These are phyloP conservation scores for Penicillium sp. DNA, from an alignment of 2,329 filamentous ascomycete genomes.

Conservation along the genomic window DNA sequence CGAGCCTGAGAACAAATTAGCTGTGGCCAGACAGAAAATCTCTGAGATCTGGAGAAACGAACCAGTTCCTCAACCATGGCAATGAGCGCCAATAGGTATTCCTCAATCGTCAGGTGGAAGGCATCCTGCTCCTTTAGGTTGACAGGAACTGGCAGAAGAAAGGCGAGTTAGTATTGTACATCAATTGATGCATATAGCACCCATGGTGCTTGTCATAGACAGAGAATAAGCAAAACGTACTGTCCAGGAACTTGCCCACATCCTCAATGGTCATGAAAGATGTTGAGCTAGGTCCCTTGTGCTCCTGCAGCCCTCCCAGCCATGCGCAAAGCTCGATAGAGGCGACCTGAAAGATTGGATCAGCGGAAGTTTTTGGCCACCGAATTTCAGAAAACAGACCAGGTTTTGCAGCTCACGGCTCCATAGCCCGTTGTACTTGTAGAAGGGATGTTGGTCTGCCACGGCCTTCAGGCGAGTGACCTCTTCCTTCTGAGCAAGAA, in stretches of 20 bases:
- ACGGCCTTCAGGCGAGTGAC: constrained; percentile 67
- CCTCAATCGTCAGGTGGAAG: constrained; percentile 95
- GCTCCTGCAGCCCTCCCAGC: constrained; percentile 69
- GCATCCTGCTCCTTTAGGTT: constrained; percentile 85
- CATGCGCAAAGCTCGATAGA: constrained; percentile 65
- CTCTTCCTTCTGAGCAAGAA: constrained; percentile 69
- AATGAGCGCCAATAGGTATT: constrained; percentile 88
- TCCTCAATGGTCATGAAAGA: constrained; percentile 84
- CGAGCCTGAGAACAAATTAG: constrained; percentile 54
- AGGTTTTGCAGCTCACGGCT: constrained; percentile 77
- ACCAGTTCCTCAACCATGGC: constrained; percentile 84
- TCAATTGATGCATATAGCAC: background rate
- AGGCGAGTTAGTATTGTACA: background rate
- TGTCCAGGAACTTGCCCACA: constrained; percentile 71
- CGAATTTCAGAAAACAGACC: constrained; percentile 45
- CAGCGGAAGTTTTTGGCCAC: background rate
- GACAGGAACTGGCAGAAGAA: constrained; percentile 64
- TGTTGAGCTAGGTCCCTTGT: constrained; percentile 55
- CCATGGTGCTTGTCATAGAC: background rate
- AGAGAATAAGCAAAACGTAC: constrained; percentile 46
- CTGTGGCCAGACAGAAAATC: background rate
- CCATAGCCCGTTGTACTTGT: constrained; percentile 96
- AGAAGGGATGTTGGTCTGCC: constrained; percentile 87
- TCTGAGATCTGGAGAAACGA: constrained; percentile 16
- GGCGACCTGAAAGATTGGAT: constrained; percentile 54